Evolutionary conservation across 108 stramenopile species (phyloP), one percentile per base, ranked within the genome.

Genomic region (Aurantiochytrium sp.): DNA sequence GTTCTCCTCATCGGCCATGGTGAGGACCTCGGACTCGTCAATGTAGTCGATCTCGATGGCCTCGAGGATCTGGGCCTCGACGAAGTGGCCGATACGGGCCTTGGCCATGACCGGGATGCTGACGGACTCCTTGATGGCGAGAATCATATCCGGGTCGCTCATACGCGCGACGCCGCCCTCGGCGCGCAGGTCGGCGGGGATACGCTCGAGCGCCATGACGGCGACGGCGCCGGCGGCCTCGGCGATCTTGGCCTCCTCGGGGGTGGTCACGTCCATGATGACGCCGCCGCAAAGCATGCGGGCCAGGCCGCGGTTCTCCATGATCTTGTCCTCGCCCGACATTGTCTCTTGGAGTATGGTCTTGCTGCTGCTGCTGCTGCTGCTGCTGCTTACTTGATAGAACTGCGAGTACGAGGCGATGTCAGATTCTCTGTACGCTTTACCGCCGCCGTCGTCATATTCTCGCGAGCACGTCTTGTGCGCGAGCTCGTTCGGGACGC

Each of bases 101-200:
- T 99, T 99, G 81, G 98, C 98, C 98, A 99, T 99, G 87, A 99
- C 98, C 17, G 98, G 98, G 90, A 99, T 99, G 88, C 97, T 96
- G 27, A 99, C 98, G 52, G 98, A 97, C 68, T 95, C 96, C 91
- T 99, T 98, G 92, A 99, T 99, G 93, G 96, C 97, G 88, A 92
- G 91, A 91, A 99, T 98, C 94, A 99, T 95, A 73, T 94, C 89
- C 4, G 98, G 98, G 91, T 99, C 98, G 30, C 95, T 95, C 97
- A 98, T 98, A 73, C 98, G 96, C 4, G 98, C 98, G 32, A 98
- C 98, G 34, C 98, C 98, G n/a, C 98, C 98, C 81, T 98, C 97
- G 34, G 93, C 92, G 86, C 98, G 97, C 91, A 99, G 98, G 93
- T 99, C 98, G 68, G 98, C 98, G 50, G 98, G 98, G 90, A 99